phyloP scores from a whole-genome alignment of 1,284 basidiomycete genomes.

The Sphaerobolus stellatus region DNA sequence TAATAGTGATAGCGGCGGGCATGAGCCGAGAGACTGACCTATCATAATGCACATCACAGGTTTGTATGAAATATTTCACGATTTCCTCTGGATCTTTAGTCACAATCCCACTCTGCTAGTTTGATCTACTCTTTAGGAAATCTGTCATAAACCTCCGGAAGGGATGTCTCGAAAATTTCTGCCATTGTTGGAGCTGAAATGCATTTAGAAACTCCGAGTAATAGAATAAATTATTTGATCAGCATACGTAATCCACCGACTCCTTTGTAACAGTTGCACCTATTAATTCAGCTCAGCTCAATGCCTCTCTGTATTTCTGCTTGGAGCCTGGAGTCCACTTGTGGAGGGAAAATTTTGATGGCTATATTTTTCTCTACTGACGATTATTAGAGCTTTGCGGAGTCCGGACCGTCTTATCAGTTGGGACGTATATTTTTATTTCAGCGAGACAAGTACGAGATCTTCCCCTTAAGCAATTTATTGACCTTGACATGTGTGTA shows the following conservation, averaged over 20 bases:
- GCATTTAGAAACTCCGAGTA: background rate
- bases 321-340: background rate
- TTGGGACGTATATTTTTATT: too few species aligned
- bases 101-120: background rate
- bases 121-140: background rate
- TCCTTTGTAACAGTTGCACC: background rate
- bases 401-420: too few species aligned
- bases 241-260: background rate
- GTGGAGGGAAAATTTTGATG: background rate
- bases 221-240: background rate
- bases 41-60: background rate
- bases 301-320: background rate
- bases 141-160: too few species aligned
- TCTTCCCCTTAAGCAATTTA: too few species aligned
- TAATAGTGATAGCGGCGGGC: too few species aligned
- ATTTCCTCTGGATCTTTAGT: background rate
- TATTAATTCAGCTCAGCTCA: background rate
- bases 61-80: constrained; percentile 1
- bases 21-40: too few species aligned
- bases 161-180: too few species aligned
- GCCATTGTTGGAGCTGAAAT: too few species aligned
- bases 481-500: too few species aligned
- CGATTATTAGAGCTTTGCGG: too few species aligned
- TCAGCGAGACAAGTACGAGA: too few species aligned
- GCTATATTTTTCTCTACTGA: too few species aligned